Evolutionary conservation across 768 basidiomycete genomes (phyloP), one percentile per base, ranked within the genome.

Genomic region (Termitomyces titanicus): DNA sequence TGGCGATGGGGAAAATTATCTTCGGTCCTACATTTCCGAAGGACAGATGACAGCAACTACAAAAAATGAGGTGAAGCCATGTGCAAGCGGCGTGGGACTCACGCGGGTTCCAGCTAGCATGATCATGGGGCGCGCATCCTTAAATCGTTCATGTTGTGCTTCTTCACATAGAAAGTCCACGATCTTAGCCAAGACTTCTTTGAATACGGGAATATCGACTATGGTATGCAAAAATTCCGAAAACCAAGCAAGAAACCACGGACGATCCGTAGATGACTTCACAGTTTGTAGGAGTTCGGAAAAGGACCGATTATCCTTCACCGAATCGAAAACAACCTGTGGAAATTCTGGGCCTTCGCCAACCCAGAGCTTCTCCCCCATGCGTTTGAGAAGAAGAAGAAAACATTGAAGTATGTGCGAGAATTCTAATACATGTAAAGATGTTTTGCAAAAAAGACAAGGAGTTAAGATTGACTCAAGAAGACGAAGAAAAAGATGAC

Each of bases 111-210:
- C 86, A 29, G 79, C 72, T 25, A 74, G 65, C 71, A 93, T 82
- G 17, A 85, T 79, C 22, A 72, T 70, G 1, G 89, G 84, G 15
- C 87, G 79, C 20, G 81, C 71, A 24, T 75, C 72, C 47, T 74
- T 69, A 64, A 90, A 88, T 3, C 89, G 79, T 54, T 85, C 82
- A 60, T 93, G 90, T 64, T 94, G 93, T 18, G 90, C 69, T 59
- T 91, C 86, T 64, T 89, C 90, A 66, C 86, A 89, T 49, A 94
- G 76, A 57, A 91, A 87, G 58, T 85, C 83, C 13, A 84, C 72
- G 35, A 88, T 77, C 66, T 83, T 86, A 8, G 87, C 86, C 31
- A 95, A 72, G n/a, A 88, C 76, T 50, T 87, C 84, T n/a, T 73
- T 74, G 66, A 80, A 88, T 27, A 74, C 70, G 25, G 72, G 63